Evolutionary conservation across 305 asterid genomes (phyloP).

Genomic region (Euphrasia arctica): DNA sequence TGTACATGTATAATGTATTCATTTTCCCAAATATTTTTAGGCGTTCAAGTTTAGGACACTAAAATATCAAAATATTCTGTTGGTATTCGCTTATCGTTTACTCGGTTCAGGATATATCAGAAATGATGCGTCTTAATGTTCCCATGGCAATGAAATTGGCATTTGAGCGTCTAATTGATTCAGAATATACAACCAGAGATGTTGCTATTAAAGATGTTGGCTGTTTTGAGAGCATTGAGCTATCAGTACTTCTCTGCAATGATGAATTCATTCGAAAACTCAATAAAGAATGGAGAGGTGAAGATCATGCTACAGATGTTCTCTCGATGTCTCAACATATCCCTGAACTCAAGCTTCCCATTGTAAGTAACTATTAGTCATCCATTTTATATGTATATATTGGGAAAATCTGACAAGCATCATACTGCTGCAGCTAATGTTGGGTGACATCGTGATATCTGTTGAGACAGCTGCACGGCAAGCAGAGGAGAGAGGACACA

Average conservation of each 20-base stretch:
- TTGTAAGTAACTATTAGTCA: constrained; percentile 49
- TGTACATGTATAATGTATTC: constrained; percentile 2
- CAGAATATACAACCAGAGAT: constrained; percentile 72
- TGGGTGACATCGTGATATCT: constrained; percentile 94
- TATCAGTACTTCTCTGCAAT: constrained; percentile 92
- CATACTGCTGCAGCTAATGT: constrained; percentile 70
- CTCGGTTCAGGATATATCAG: constrained; percentile 66
- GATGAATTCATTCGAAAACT: constrained; percentile 78
- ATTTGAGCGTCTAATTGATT: constrained; percentile 53
- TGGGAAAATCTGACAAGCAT: constrained; percentile 29
- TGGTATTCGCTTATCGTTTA: constrained; percentile 17
- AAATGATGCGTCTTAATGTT: constrained; percentile 86
- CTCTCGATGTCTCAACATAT: constrained; percentile 97
- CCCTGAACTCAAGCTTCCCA: constrained; percentile 85
- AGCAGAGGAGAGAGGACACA: constrained; percentile 94
- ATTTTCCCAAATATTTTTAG: not conserved
- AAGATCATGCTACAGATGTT: constrained; percentile 94
- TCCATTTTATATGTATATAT: constrained; percentile 13
- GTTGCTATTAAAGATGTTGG: constrained; percentile 55
- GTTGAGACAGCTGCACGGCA: constrained; percentile 98
- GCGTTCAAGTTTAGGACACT: not conserved
- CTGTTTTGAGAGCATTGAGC: constrained; percentile 73
- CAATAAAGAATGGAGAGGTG: constrained; percentile 95
- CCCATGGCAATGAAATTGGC: constrained; percentile 94
- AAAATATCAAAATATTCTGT: not conserved